A percentile compares a stretch with the other conserved stretches of the same genome.
Evolutionary conservation across 768 basidiomycete species (phyloP).

Genomic region (Rickenella mellea): DNA sequence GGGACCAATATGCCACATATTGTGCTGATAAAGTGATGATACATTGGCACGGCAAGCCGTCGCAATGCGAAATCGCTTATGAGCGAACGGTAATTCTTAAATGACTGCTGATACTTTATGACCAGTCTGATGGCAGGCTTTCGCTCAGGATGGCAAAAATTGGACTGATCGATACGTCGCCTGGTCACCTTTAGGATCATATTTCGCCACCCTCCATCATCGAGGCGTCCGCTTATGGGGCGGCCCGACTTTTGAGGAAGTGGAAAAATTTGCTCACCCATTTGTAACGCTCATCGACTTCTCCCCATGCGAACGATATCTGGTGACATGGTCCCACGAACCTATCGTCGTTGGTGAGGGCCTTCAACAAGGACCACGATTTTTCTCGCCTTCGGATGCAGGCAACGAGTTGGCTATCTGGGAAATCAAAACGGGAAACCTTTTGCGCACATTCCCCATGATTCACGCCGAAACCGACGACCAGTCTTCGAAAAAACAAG

Average conservation of each 20-base stretch:
- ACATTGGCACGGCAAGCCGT: constrained; percentile 88
- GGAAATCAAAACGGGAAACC: constrained; percentile 90
- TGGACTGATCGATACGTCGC: constrained; percentile 97
- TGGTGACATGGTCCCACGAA: constrained; percentile 96
- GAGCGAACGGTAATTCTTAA: constrained; percentile 62
- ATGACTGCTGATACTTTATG: constrained; percentile 5
- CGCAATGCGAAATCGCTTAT: constrained; percentile 72
- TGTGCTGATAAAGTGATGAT: constrained; percentile 86
- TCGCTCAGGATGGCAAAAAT: constrained; percentile 41
- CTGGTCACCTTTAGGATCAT: constrained; percentile 97
- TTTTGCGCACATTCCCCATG: constrained; percentile 80
- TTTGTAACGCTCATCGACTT: constrained; percentile 94
- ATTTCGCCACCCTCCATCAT: constrained; percentile 84
- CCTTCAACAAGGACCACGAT: constrained; percentile 72
- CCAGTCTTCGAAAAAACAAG: constrained; percentile 58
- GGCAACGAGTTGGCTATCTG: constrained; percentile 95
- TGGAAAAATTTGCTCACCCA: constrained; percentile 90
- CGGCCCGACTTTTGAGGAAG: constrained; percentile 79
- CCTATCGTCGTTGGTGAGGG: constrained; percentile 80
- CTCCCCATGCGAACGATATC: constrained; percentile 91
- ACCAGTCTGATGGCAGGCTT: constrained; percentile 6
- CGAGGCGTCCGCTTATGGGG: constrained; percentile 97
- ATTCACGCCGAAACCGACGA: constrained; percentile 40
- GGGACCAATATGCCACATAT: constrained; percentile 94
- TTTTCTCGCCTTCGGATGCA: constrained; percentile 89